Evolutionary conservation across 1,139 yeast species (phyloP).

Genomic region (Starmera stellimalicola): DNA sequence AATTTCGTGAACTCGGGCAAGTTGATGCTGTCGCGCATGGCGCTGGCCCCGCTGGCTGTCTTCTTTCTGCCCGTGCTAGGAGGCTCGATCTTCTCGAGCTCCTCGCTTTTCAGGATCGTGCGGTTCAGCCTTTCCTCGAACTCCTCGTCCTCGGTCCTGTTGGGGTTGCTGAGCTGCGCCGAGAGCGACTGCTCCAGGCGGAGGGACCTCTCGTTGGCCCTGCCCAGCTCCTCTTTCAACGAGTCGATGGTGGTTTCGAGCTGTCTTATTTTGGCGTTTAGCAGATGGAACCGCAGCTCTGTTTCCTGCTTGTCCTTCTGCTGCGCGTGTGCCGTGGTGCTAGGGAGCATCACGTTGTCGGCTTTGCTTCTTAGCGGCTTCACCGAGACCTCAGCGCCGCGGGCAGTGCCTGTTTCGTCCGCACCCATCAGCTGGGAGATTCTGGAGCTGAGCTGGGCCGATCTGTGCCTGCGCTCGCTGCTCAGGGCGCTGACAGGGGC

Average conservation of each 20-base stretch:
- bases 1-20: too few relatives aligned
- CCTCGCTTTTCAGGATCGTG: constrained; percentile 9
- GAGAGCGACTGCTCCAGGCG: constrained; percentile 9
- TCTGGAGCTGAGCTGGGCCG: background rate
- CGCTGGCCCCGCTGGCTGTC: constrained; percentile 1
- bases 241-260: constrained; percentile 14
- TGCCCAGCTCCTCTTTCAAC: constrained; percentile 10
- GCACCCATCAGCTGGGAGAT: background rate
- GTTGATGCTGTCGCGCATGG: too few relatives aligned
- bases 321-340: constrained; percentile 3
- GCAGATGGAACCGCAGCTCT: constrained; percentile 1
- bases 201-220: constrained; percentile 12
- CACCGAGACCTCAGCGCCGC: constrained; percentile 7
- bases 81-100: constrained; percentile 4
- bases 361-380: constrained; percentile 3
- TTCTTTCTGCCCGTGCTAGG: constrained; percentile 3
- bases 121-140: constrained; percentile 1
- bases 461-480: background rate
- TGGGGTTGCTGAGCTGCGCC: background rate
- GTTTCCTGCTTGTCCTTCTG: background rate
- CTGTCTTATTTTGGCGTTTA: constrained; percentile 9
- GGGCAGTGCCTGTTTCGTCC: constrained; percentile 4
- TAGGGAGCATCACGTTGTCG: constrained; percentile 9
- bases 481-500: too few relatives aligned
- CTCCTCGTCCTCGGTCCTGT: constrained; percentile 2